A percentile compares a stretch with the other conserved stretches of the same genome.
Evolutionary conservation across 1,284 basidiomycete genomes (phyloP).

Genomic region (Abortiporus biennis): DNA sequence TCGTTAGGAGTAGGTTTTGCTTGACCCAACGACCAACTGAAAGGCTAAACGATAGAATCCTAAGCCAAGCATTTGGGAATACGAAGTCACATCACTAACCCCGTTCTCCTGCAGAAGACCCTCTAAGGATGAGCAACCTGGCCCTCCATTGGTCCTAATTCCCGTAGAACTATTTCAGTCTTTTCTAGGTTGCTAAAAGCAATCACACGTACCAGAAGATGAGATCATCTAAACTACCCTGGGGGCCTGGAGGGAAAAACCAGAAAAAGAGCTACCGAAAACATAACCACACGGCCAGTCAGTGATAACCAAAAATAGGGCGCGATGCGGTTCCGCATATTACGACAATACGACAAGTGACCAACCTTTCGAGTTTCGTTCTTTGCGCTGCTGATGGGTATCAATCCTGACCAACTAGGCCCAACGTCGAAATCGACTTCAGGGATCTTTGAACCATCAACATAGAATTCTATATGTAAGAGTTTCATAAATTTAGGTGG

Average conservation of each 20-base stretch:
- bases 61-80: conserved; percentile 4
- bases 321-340: not conserved
- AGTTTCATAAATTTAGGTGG: not conserved
- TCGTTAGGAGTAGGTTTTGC: conserved; percentile 63
- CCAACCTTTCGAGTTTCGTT: conserved; percentile 65
- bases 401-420: conserved; percentile 67
- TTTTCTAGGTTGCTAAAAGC: not conserved
- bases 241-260: conserved; percentile 77
- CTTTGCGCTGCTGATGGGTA: conserved; percentile 57
- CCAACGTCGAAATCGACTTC: conserved; percentile 69
- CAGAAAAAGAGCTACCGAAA: conserved; percentile 72
- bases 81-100: conserved; percentile 32
- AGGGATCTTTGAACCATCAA: conserved; percentile 62
- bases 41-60: conserved; percentile 38
- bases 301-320: not conserved
- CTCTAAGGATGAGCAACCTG: conserved; percentile 69
- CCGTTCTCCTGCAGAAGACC: conserved; percentile 82
- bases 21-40: conserved; percentile 62
- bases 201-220: conserved; percentile 57
- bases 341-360: not conserved
- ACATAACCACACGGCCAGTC: not conserved
- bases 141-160: conserved; percentile 42
- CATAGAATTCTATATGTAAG: conserved; percentile 51
- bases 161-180: conserved; percentile 18
- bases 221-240: conserved; percentile 64